These are phyloP conservation scores for Pharus latifolius DNA, from an alignment of 176 grass and related monocot species.

Conservation along the genomic window DNA sequence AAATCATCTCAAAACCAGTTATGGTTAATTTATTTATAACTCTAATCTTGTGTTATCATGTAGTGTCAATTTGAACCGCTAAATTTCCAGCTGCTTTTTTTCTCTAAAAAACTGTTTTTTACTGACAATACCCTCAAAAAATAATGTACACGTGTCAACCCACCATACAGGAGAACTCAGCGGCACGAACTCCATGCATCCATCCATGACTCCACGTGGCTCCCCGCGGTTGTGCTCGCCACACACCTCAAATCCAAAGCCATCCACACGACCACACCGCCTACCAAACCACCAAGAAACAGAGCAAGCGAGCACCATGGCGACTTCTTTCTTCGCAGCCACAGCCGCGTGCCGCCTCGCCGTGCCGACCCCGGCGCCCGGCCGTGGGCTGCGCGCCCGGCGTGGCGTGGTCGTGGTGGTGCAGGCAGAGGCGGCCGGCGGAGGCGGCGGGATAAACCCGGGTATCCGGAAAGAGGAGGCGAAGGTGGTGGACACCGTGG, in stretches of 20 bases:
- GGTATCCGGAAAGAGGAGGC: conserved; percentile 71
- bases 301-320: conserved; percentile 17
- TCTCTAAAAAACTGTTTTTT: too few relatives aligned
- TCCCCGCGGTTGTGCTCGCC: conserved; percentile 21
- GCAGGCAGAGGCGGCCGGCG: conserved; percentile 38
- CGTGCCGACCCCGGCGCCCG: background rate
- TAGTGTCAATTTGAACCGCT: too few relatives aligned
- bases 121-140: too few relatives aligned
- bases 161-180: too few relatives aligned
- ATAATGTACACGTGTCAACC: background rate
- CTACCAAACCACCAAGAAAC: conserved; percentile 12
- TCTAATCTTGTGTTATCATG: too few relatives aligned
- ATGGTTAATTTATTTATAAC: too few relatives aligned
- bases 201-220: too few relatives aligned
- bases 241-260: conserved; percentile 30
- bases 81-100: too few relatives aligned
- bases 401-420: conserved; percentile 26
- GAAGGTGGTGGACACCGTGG: conserved; percentile 87
- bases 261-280: background rate
- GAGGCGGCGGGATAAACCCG: conserved; percentile 65
- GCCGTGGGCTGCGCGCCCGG: background rate
- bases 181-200: background rate
- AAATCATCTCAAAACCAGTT: too few relatives aligned
- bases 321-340: conserved; percentile 25
- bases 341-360: conserved; percentile 33